A percentile compares a stretch with the other conserved stretches of the same genome.
These are phyloP conservation scores for Colletotrichum limetticola DNA, from an alignment of 2,329 filamentous ascomycete genomes.

Conservation along the genomic window DNA sequence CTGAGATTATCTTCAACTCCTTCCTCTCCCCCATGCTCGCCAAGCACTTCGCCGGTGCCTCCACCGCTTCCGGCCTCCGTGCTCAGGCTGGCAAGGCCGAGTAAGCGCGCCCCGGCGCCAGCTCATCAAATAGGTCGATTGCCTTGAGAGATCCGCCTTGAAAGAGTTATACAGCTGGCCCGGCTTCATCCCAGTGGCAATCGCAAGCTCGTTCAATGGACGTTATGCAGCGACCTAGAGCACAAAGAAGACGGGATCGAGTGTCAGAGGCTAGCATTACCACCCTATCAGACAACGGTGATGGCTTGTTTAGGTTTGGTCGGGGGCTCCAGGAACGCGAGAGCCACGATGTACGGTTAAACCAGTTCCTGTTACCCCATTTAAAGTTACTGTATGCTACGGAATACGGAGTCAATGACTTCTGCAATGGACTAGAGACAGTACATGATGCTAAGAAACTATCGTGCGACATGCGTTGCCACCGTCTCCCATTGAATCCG, in stretches of 20 bases:
- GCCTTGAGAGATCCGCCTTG: constrained; percentile 31
- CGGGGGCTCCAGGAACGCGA: constrained; percentile 18
- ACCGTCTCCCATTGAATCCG: not conserved
- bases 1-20: constrained; percentile 96
- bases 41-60: constrained; percentile 83
- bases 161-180: constrained; percentile 25
- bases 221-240: constrained; percentile 19
- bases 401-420: constrained; percentile 27
- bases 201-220: constrained; percentile 29
- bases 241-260: constrained; percentile 22
- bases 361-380: constrained; percentile 34
- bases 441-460: constrained; percentile 8
- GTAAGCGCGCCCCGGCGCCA: constrained; percentile 53
- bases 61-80: constrained; percentile 87
- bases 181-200: constrained; percentile 15
- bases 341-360: constrained; percentile 14
- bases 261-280: constrained; percentile 14
- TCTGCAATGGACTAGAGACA: constrained; percentile 29
- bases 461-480: constrained; percentile 18
- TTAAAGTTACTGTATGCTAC: constrained; percentile 32
- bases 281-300: constrained; percentile 31
- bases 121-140: constrained; percentile 31
- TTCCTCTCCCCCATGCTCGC: constrained; percentile 92
- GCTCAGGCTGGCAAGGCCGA: constrained; percentile 85
- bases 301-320: constrained; percentile 31